phyloP scores from a whole-genome alignment of 495 filamentous ascomycete genomes.

The Xylaria sp. region DNA sequence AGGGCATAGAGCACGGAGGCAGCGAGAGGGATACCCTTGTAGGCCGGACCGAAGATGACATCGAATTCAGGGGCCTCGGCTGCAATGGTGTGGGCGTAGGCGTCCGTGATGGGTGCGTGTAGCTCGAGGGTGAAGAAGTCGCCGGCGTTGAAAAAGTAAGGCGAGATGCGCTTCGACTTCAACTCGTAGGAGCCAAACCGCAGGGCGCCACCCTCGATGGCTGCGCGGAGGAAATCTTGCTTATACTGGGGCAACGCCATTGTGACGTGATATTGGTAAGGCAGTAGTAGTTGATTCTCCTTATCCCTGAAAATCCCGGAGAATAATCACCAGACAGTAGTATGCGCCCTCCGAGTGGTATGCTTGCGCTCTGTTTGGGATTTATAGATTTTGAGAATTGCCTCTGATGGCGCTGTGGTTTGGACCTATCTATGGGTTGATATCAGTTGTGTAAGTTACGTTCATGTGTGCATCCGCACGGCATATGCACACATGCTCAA shows the following conservation, averaged over 20 bases:
- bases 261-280: neutral
- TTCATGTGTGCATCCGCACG: neutral
- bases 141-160: slow-evolving; percentile 99
- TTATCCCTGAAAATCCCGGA: neutral
- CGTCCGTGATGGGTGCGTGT: slow-evolving; percentile 72
- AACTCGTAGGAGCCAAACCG: slow-evolving; percentile 88
- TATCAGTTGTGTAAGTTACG: neutral
- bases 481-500: neutral
- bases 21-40: slow-evolving; percentile 95
- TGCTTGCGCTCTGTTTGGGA: neutral
- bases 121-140: slow-evolving; percentile 80
- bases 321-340: neutral
- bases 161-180: slow-evolving; percentile 90
- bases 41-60: slow-evolving; percentile 84
- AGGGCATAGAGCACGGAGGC: slow-evolving; percentile 73
- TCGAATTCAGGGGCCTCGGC: slow-evolving; percentile 62
- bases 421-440: neutral
- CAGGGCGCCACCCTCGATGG: slow-evolving; percentile 76
- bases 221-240: slow-evolving; percentile 71
- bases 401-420: neutral
- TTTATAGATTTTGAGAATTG: neutral
- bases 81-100: slow-evolving; percentile 79
- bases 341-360: neutral
- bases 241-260: slow-evolving; percentile 66
- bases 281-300: neutral